Conservation (phyloP, 192 early-diverging fungal genomes). For the Rhizophagus clarus region DNA sequence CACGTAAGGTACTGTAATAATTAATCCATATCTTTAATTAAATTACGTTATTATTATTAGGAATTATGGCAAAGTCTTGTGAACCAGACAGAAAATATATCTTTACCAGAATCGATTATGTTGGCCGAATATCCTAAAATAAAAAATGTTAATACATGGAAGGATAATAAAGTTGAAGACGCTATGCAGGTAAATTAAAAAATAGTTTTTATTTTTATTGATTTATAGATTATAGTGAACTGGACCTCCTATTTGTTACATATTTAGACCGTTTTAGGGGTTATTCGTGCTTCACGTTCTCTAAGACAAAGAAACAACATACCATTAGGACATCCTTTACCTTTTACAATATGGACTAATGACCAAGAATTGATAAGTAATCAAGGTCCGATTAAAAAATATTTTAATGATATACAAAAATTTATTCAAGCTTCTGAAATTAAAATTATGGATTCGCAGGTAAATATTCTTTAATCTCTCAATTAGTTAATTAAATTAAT, state of each 20-base stretch:
- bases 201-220: background rate
- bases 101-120: conserved; percentile 47
- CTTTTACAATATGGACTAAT: conserved; percentile 49
- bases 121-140: conserved; percentile 46
- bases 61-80: conserved; percentile 56
- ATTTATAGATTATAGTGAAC: background rate
- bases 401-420: conserved; percentile 40
- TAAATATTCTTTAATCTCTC: too few relatives aligned
- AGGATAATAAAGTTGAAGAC: conserved; percentile 44
- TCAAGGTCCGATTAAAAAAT: conserved; percentile 38
- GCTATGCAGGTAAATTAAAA: conserved; percentile 50
- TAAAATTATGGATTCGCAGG: conserved; percentile 31
- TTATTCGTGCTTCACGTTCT: conserved; percentile 57
- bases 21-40: background rate
- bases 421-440: conserved; percentile 44
- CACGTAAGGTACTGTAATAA: too few relatives aligned
- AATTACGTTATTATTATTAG: conserved; percentile 33
- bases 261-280: conserved; percentile 40
- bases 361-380: conserved; percentile 35
- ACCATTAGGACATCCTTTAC: conserved; percentile 43
- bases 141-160: conserved; percentile 35
- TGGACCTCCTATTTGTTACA: background rate
- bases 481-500: background rate
- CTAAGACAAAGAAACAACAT: conserved; percentile 56
- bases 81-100: conserved; percentile 26